Evolutionary conservation across 2,329 filamentous ascomycete genomes (phyloP).

Genomic region (Dothistroma pini): DNA sequence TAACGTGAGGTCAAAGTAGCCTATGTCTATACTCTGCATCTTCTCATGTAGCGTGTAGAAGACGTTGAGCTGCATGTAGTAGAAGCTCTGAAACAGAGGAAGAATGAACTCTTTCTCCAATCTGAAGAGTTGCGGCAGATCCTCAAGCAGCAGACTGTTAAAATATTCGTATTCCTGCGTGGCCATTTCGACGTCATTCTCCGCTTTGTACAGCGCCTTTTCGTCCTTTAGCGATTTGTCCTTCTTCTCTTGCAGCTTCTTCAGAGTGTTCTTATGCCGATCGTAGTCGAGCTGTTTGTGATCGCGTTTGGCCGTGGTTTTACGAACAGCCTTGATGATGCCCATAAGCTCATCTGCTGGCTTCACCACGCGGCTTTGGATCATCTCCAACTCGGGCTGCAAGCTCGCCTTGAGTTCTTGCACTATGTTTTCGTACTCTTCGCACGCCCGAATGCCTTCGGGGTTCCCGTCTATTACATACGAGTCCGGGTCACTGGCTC

Average conservation of each 20-base stretch:
- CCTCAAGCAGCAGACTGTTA: slow-evolving; percentile 94
- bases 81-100: slow-evolving; percentile 97
- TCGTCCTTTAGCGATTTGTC: slow-evolving; percentile 95
- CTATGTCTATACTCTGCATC: slow-evolving; percentile 97
- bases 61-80: slow-evolving; percentile 99
- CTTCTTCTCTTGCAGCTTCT: slow-evolving; percentile 97
- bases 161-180: slow-evolving; percentile 98
- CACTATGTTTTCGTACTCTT: slow-evolving; percentile 92
- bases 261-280: slow-evolving; percentile 73
- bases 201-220: slow-evolving; percentile 93
- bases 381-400: slow-evolving; percentile 93
- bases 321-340: slow-evolving; percentile 92
- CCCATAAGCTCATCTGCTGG: slow-evolving; percentile 91
- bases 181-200: slow-evolving; percentile 83
- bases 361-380: slow-evolving; percentile 83
- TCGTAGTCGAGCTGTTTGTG: slow-evolving; percentile 98
- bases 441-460: slow-evolving; percentile 90
- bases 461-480: slow-evolving; percentile 79
- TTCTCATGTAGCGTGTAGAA: slow-evolving; percentile 98
- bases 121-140: slow-evolving; percentile 84
- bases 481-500: slow-evolving; percentile 87
- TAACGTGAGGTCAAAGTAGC: slow-evolving; percentile 89
- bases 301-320: slow-evolving; percentile 81
- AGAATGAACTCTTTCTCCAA: slow-evolving; percentile 94
- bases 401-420: slow-evolving; percentile 85